Percentiles rank a stretch among this genome's conserved stretches.
Evolutionary conservation across 2,329 filamentous ascomycete genomes (phyloP).

Genomic region (Fusarium cyanostomum): DNA sequence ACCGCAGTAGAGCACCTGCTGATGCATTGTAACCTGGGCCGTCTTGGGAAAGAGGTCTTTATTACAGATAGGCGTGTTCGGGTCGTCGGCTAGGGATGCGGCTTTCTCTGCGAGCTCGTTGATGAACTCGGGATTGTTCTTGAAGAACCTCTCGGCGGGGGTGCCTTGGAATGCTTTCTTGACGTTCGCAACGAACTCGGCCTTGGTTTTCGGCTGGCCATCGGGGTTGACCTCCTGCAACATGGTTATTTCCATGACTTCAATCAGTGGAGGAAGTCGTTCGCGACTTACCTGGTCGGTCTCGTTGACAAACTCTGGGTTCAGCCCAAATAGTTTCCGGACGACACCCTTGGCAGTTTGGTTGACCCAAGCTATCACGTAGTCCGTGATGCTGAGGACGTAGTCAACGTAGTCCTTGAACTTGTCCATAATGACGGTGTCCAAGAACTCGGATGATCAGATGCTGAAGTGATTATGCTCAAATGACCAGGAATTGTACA

Average conservation of each 20-base stretch:
- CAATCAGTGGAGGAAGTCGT: neutral
- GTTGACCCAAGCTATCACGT: neutral
- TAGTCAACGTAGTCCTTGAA: neutral
- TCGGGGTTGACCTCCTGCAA: neutral
- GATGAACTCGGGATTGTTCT: neutral
- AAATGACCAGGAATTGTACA: no score
- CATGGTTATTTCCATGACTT: neutral
- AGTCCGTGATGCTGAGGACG: neutral
- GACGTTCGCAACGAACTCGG: neutral
- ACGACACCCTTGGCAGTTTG: neutral
- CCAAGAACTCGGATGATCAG: neutral
- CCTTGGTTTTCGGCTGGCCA: neutral
- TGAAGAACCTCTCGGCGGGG: neutral
- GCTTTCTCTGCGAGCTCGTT: neutral
- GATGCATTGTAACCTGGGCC: neutral
- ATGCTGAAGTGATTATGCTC: neutral
- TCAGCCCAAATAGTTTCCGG: neutral
- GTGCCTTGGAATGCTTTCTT: neutral
- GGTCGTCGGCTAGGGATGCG: neutral
- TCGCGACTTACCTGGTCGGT: neutral
- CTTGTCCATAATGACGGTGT: neutral
- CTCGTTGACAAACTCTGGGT: neutral
- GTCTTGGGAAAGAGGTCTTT: neutral
- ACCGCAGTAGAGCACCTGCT: neutral
- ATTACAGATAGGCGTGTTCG: neutral